phyloP scores from a whole-genome alignment of 768 basidiomycete species.

The Termitomyces sp. region DNA sequence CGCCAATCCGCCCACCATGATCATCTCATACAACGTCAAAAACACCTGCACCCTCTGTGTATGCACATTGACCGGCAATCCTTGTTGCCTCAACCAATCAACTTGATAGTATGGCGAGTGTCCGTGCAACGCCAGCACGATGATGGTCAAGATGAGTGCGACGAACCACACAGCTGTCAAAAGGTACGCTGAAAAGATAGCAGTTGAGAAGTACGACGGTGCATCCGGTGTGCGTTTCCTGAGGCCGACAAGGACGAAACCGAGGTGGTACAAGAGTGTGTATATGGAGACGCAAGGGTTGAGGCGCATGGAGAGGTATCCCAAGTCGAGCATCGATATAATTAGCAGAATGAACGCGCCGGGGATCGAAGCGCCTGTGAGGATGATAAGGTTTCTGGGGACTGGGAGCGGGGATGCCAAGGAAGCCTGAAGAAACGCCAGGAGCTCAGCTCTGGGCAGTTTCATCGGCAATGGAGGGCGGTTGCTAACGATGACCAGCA shows the following conservation, averaged over 20 bases:
- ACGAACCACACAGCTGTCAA: conserved; percentile 30
- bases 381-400: conserved; percentile 27
- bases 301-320: conserved; percentile 32
- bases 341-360: conserved; percentile 26
- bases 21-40: conserved; percentile 25
- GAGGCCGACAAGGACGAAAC: conserved; percentile 26
- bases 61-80: conserved; percentile 27
- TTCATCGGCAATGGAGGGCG: conserved; percentile 9
- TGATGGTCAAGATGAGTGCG: conserved; percentile 28
- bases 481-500: conserved; percentile 28
- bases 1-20: conserved; percentile 25
- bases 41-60: conserved; percentile 30
- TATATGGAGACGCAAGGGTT: conserved; percentile 29
- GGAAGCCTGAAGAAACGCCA: conserved; percentile 8
- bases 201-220: conserved; percentile 34
- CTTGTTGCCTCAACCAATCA: conserved; percentile 21
- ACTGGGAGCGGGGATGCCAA: conserved; percentile 19
- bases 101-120: conserved; percentile 18
- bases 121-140: conserved; percentile 22
- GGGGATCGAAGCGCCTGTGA: conserved; percentile 26
- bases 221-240: conserved; percentile 23
- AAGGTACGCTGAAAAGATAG: conserved; percentile 29
- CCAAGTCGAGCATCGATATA: conserved; percentile 33
- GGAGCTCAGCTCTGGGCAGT: conserved; percentile 15
- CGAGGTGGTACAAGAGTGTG: conserved; percentile 29